Percentiles rank a stretch among this genome's conserved stretches.
These are phyloP conservation scores for Aspergillus sclerotiicarbonarius DNA, from an alignment of 495 filamentous ascomycete species.

Conservation along the genomic window DNA sequence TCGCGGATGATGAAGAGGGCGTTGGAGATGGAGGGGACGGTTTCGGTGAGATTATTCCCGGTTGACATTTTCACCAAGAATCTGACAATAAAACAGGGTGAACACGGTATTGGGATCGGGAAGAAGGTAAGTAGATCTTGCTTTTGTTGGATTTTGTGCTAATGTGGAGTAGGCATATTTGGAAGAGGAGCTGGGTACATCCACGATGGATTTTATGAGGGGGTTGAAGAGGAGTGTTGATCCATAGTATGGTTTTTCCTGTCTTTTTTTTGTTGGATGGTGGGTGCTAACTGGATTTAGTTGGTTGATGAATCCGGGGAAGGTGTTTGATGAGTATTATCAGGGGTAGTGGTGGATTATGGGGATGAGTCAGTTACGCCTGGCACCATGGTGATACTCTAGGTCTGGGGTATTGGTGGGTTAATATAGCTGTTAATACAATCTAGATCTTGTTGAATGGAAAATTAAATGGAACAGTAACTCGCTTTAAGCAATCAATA, in stretches of 20 bases:
- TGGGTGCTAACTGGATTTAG: constrained; percentile 9
- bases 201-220: constrained; percentile 77
- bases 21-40: constrained; percentile 83
- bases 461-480: too few species aligned
- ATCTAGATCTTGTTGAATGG: too few species aligned
- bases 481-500: too few species aligned
- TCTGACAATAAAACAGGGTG: constrained; percentile 44
- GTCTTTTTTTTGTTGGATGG: neutral
- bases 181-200: constrained; percentile 68
- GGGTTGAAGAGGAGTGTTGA: constrained; percentile 75
- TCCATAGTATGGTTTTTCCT: constrained; percentile 43
- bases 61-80: too few species aligned
- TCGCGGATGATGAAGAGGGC: constrained; percentile 79
- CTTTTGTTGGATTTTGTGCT: neutral
- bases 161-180: constrained; percentile 37
- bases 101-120: constrained; percentile 80
- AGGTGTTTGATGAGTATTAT: constrained; percentile 38
- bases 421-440: too few species aligned
- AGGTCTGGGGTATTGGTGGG: too few species aligned
- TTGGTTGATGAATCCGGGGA: constrained; percentile 85
- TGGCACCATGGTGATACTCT: too few species aligned
- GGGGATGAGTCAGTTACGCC: too few species aligned
- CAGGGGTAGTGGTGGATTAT: too few species aligned
- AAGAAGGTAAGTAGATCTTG: constrained; percentile 59
- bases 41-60: constrained; percentile 26